phyloP scores from a whole-genome alignment of 2,329 filamentous ascomycete genomes.

The Nannizziopsis arthrosporioides region DNA sequence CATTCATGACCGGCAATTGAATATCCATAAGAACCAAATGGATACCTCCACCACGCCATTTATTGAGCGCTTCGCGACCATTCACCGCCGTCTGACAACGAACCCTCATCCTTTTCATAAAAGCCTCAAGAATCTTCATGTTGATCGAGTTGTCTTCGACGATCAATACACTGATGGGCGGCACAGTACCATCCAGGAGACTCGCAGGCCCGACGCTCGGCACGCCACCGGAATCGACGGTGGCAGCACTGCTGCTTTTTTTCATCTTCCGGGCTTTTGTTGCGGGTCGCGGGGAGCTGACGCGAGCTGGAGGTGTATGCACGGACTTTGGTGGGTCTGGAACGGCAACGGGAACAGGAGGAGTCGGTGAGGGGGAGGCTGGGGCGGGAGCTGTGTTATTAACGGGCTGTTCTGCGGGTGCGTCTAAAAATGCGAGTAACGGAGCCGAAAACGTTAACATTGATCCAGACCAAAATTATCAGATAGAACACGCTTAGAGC shows the following conservation, averaged over 20 bases:
- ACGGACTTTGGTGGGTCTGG: constrained; percentile 35
- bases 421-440: not conserved
- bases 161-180: constrained; percentile 92
- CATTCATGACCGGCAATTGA: constrained; percentile 91
- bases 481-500: constrained; percentile 22
- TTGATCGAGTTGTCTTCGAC: constrained; percentile 99
- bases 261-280: constrained; percentile 41
- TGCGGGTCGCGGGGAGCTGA: constrained; percentile 38
- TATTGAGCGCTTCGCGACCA: constrained; percentile 79
- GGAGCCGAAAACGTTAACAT: constrained; percentile 6
- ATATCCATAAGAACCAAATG: constrained; percentile 98
- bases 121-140: constrained; percentile 79
- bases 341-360: constrained; percentile 40
- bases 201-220: constrained; percentile 43
- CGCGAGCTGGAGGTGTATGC: constrained; percentile 39
- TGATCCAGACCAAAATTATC: constrained; percentile 17
- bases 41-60: constrained; percentile 86
- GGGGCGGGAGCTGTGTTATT: constrained; percentile 24
- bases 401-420: constrained; percentile 31
- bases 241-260: constrained; percentile 39
- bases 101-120: constrained; percentile 91
- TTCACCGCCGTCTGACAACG: constrained; percentile 97
- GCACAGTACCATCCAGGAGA: constrained; percentile 68
- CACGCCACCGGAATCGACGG: constrained; percentile 24
- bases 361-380: constrained; percentile 40